phyloP scores from a whole-genome alignment of 106 monocot species.

The Platanthera zijinensis region DNA sequence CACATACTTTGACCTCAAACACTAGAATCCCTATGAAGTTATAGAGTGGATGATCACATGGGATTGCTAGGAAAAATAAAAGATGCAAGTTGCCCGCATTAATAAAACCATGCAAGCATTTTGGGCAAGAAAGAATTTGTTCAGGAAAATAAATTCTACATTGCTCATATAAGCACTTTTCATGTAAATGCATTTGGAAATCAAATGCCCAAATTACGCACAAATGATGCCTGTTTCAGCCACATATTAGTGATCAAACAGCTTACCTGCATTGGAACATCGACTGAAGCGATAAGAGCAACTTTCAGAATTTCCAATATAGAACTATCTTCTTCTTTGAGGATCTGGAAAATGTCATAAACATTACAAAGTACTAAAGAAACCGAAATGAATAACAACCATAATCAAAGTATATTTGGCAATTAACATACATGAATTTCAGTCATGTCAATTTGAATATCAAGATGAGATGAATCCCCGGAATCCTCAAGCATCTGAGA shows the following conservation, averaged over 20 bases:
- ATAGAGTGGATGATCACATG: neutral
- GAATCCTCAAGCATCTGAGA: conserved; percentile 47
- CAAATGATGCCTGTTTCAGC: neutral
- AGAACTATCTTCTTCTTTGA: conserved; percentile 56
- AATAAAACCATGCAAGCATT: neutral
- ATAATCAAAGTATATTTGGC: neutral
- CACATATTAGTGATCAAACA: conserved; percentile 1
- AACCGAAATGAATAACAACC: neutral
- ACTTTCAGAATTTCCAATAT: conserved; percentile 74
- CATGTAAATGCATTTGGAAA: neutral
- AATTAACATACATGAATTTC: conserved; percentile 79
- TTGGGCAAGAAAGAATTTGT: neutral
- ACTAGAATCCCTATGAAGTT: neutral
- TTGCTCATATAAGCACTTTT: neutral
- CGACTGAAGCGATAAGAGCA: conserved; percentile 57
- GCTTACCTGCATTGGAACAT: conserved; percentile 79
- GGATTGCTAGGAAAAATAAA: neutral
- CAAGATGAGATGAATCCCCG: conserved; percentile 67
- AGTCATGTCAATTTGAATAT: conserved; percentile 76
- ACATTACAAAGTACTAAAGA: conserved; percentile 3
- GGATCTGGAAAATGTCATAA: conserved; percentile 46
- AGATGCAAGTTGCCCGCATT: neutral
- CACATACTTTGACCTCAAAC: neutral
- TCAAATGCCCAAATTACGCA: neutral
- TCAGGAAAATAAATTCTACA: neutral